phyloP scores from a whole-genome alignment of 1,284 basidiomycete species.

The Ustilago hordei region DNA sequence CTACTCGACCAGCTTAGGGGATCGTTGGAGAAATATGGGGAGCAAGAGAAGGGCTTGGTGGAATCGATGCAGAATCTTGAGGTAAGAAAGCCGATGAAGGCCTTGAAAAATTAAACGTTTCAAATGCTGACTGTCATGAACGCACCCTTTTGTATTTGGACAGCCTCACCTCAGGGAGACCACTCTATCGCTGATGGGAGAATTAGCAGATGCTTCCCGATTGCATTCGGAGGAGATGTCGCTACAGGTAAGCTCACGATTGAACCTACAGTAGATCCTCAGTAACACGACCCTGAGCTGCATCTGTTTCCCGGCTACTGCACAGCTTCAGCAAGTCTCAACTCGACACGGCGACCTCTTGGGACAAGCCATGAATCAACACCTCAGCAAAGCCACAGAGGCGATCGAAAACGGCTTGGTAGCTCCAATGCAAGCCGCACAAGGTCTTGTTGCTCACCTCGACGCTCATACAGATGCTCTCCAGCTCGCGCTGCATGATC shows the following conservation, averaged over 20 bases:
- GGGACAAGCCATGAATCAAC: neutral
- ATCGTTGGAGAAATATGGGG: neutral
- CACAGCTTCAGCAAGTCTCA: constrained; percentile 7
- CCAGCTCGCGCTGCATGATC: neutral
- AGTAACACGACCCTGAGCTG: neutral
- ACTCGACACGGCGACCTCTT: constrained; percentile 1
- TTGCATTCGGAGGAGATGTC: constrained; percentile 6
- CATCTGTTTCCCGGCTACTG: neutral
- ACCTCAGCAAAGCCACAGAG: constrained; percentile 6
- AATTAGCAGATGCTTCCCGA: neutral
- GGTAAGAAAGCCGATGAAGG: neutral
- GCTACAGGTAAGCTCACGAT: constrained; percentile 15
- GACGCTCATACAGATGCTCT: constrained; percentile 9
- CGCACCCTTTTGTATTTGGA: neutral
- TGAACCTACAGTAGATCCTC: too few species aligned
- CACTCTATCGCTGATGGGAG: neutral
- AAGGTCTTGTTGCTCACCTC: neutral
- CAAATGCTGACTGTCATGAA: neutral
- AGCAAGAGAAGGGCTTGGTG: constrained; percentile 9
- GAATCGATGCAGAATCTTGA: constrained; percentile 5
- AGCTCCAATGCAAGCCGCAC: neutral
- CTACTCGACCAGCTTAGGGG: constrained; percentile 4
- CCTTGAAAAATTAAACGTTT: neutral
- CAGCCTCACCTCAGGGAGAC: constrained; percentile 15
- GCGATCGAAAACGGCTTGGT: constrained; percentile 1